These are phyloP conservation scores for Diutina catenulata DNA, from an alignment of 1,139 yeast species.

Conservation along the genomic window DNA sequence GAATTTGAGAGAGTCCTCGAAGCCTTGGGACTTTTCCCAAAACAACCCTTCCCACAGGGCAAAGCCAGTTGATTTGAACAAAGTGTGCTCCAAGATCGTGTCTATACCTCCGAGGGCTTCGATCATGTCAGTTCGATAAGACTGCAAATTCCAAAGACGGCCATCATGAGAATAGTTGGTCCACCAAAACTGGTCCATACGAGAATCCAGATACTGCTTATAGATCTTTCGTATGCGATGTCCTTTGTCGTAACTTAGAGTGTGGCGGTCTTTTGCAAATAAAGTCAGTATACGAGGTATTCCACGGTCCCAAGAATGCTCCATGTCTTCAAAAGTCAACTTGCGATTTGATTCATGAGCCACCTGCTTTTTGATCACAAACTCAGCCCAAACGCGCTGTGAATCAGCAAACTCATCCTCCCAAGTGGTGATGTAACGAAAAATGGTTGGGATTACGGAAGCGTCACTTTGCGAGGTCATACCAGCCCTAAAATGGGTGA, in stretches of 20 bases:
- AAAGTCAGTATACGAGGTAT: conserved; percentile 90
- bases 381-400: conserved; percentile 96
- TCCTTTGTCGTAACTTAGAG: conserved; percentile 91
- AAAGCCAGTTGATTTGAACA: conserved; percentile 94
- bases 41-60: conserved; percentile 98
- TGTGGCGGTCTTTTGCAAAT: conserved; percentile 91
- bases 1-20: conserved; percentile 90
- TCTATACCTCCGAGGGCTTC: conserved; percentile 97
- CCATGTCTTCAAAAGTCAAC: conserved; percentile 85
- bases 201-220: conserved; percentile 57
- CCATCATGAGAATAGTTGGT: conserved; percentile 91
- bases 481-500: conserved; percentile 90
- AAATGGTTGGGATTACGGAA: conserved; percentile 73
- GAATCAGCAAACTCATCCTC: conserved; percentile 92
- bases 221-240: conserved; percentile 76
- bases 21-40: conserved; percentile 97
- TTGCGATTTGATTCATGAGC: conserved; percentile 82
- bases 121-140: conserved; percentile 90
- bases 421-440: conserved; percentile 91
- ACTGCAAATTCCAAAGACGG: conserved; percentile 83
- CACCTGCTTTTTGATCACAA: conserved; percentile 79
- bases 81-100: conserved; percentile 87
- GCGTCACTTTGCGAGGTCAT: conserved; percentile 26
- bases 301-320: conserved; percentile 93
- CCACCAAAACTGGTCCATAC: conserved; percentile 95